Conservation (phyloP, 805 yeast genomes). For the Yarrowia phangngaensis region DNA sequence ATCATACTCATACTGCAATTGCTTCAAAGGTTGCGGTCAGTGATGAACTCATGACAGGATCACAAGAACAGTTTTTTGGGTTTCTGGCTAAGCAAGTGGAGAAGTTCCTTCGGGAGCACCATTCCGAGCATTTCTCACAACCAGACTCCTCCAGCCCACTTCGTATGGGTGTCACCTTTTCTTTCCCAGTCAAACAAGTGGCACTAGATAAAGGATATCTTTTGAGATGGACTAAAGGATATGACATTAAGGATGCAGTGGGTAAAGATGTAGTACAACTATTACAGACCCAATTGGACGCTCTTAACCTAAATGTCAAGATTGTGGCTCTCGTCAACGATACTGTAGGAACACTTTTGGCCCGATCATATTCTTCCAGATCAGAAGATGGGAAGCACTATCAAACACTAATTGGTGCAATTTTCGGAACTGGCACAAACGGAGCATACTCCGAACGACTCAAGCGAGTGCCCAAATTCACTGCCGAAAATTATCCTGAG, state of each 20-base stretch:
- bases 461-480: conserved; percentile 68
- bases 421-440: conserved; percentile 96
- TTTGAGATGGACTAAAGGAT: conserved; percentile 96
- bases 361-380: conserved; percentile 68
- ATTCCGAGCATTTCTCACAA: conserved; percentile 46
- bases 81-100: conserved; percentile 70
- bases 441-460: conserved; percentile 87
- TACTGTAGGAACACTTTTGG: conserved; percentile 88
- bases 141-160: conserved; percentile 39
- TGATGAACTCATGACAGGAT: conserved; percentile 62
- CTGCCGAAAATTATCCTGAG: conserved; percentile 41
- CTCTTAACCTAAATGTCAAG: conserved; percentile 49
- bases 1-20: conserved; percentile 67
- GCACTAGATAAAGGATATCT: conserved; percentile 74
- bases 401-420: conserved; percentile 79
- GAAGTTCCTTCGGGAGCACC: conserved; percentile 63
- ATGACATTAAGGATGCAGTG: conserved; percentile 77
- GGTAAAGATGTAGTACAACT: conserved; percentile 75
- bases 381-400: conserved; percentile 56
- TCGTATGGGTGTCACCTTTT: conserved; percentile 88
- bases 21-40: conserved; percentile 82
- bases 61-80: conserved; percentile 62
- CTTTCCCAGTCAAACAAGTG: conserved; percentile 87
- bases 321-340: conserved; percentile 92
- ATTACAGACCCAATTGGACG: conserved; percentile 66